Evolutionary conservation across 2,329 filamentous ascomycete genomes (phyloP).

Genomic region (Botrytis sinoallii): DNA sequence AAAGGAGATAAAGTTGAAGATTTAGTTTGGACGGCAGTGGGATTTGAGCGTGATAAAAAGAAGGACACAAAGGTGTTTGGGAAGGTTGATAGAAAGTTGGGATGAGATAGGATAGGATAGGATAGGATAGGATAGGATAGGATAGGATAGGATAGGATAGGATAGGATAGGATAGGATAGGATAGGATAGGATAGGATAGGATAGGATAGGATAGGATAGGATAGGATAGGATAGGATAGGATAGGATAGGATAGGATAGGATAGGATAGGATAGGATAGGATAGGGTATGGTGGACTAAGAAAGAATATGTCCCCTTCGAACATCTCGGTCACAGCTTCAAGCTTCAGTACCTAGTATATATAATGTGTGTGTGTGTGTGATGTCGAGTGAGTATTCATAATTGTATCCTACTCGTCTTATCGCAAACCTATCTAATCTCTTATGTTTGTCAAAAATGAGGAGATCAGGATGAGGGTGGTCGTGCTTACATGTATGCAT

Average conservation of each 20-base stretch:
- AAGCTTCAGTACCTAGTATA: neutral
- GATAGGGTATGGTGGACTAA: neutral
- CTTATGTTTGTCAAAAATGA: neutral
- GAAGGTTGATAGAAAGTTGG: neutral
- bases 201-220: too few relatives aligned
- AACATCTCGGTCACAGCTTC: neutral
- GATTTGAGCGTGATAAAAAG: neutral
- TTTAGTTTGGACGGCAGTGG: neutral
- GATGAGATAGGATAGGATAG: neutral
- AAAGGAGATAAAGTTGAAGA: neutral
- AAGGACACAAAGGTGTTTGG: neutral
- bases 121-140: too few relatives aligned
- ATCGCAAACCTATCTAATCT: neutral
- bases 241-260: too few relatives aligned
- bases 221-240: too few relatives aligned
- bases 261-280: too few relatives aligned
- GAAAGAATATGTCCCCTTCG: neutral
- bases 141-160: too few relatives aligned
- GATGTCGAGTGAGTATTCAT: neutral
- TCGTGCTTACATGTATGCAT: neutral
- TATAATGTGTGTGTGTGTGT: neutral
- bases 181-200: too few relatives aligned
- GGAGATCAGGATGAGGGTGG: neutral
- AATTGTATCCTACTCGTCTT: neutral
- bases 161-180: too few relatives aligned